phyloP scores from a whole-genome alignment of 192 early-diverging fungal genomes.

The Lobosporangium transversale region DNA sequence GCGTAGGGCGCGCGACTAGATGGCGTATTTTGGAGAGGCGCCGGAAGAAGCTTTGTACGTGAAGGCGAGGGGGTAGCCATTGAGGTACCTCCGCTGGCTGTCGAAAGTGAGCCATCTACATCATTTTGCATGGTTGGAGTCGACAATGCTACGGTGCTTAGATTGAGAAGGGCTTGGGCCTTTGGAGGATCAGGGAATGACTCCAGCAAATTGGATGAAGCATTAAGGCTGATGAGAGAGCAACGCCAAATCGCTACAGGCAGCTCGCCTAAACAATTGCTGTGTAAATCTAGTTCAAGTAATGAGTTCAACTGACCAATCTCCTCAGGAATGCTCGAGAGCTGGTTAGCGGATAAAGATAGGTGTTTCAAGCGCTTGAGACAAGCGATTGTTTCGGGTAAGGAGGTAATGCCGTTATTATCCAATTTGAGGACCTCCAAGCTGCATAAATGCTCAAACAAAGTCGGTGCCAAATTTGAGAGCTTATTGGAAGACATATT shows the following conservation, averaged over 20 bases:
- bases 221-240: slow-evolving; percentile 76
- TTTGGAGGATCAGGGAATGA: slow-evolving; percentile 77
- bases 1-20: slow-evolving; percentile 25
- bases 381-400: slow-evolving; percentile 68
- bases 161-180: not conserved
- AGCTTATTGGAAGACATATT: slow-evolving; percentile 78
- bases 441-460: slow-evolving; percentile 66
- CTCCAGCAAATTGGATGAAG: slow-evolving; percentile 83
- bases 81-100: not conserved
- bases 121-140: slow-evolving; percentile 3
- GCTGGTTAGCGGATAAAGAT: slow-evolving; percentile 73
- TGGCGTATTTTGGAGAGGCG: slow-evolving; percentile 13
- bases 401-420: slow-evolving; percentile 76
- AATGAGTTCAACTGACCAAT: slow-evolving; percentile 72
- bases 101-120: not conserved
- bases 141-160: slow-evolving; percentile 5
- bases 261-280: slow-evolving; percentile 78
- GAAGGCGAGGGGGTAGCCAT: slow-evolving; percentile 51
- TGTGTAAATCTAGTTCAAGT: slow-evolving; percentile 73
- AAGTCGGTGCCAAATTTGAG: slow-evolving; percentile 66
- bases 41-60: slow-evolving; percentile 55
- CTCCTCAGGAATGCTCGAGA: slow-evolving; percentile 75
- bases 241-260: slow-evolving; percentile 85
- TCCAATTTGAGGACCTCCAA: slow-evolving; percentile 71
- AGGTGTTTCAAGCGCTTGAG: slow-evolving; percentile 65